phyloP scores from a whole-genome alignment of 1,284 basidiomycete genomes.

The Fomes fomentarius region DNA sequence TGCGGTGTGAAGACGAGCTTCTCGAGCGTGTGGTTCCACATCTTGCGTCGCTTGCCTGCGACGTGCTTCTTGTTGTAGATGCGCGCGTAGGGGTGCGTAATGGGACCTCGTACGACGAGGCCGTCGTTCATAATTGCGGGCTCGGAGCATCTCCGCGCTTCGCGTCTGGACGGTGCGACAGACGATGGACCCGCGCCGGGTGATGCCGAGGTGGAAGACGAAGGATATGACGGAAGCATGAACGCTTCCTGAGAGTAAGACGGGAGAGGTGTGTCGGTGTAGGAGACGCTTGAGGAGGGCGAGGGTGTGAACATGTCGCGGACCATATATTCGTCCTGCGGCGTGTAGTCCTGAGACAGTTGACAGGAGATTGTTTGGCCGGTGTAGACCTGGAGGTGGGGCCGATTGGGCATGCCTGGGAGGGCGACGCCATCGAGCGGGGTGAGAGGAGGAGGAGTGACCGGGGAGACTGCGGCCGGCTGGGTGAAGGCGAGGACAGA shows the following conservation, averaged over 20 bases:
- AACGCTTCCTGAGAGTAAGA: slow-evolving; percentile 2
- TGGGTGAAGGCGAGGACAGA: neutral
- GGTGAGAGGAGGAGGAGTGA: neutral
- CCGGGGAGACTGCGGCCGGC: neutral
- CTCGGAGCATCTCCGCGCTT: slow-evolving; percentile 2
- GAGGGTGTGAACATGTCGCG: slow-evolving; percentile 22
- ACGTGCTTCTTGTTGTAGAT: slow-evolving; percentile 64
- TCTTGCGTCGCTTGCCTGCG: slow-evolving; percentile 61
- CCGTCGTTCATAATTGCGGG: slow-evolving; percentile 12
- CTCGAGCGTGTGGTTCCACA: slow-evolving; percentile 76
- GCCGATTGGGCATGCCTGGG: slow-evolving; percentile 1
- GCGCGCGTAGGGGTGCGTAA: slow-evolving; percentile 67
- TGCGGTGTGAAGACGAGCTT: slow-evolving; percentile 67
- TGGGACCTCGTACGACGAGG: slow-evolving; percentile 34
- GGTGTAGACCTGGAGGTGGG: slow-evolving; percentile 16
- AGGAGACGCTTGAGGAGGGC: slow-evolving; percentile 12
- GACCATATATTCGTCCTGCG: slow-evolving; percentile 12
- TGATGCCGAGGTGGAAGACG: neutral
- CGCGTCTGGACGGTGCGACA: slow-evolving; percentile 3
- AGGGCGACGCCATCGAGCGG: slow-evolving; percentile 2
- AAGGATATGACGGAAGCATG: neutral
- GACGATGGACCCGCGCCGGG: neutral
- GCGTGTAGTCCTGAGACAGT: neutral
- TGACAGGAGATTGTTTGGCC: neutral
- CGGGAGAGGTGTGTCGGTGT: neutral